phyloP scores from a whole-genome alignment of 805 yeast genomes.

The Sporopachydermia quercuum region DNA sequence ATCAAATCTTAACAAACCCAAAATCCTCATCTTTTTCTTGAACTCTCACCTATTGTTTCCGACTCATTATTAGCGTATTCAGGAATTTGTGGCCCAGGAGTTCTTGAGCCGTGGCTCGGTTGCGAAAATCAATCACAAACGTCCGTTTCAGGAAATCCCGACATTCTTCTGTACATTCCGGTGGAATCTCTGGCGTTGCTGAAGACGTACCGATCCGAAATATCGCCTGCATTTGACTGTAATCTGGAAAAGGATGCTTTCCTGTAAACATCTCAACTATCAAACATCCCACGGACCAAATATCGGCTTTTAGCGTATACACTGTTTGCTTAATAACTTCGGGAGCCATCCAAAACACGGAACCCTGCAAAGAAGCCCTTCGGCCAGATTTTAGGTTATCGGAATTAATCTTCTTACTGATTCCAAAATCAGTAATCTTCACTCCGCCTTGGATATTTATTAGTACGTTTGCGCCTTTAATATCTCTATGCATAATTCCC shows the following conservation, averaged over 20 bases:
- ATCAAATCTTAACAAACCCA: too few species aligned
- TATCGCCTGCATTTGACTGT: slow-evolving; percentile 93
- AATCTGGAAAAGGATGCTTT: slow-evolving; percentile 88
- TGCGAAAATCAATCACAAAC: slow-evolving; percentile 59
- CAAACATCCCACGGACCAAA: slow-evolving; percentile 94
- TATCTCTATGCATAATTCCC: slow-evolving; percentile 73
- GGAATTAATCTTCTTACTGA: slow-evolving; percentile 54
- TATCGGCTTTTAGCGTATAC: slow-evolving; percentile 85
- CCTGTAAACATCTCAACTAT: slow-evolving; percentile 94
- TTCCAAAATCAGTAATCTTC: slow-evolving; percentile 79
- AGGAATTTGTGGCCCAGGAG: slow-evolving; percentile 52
- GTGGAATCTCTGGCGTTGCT: slow-evolving; percentile 67
- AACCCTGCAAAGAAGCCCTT: slow-evolving; percentile 83
- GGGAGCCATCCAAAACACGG: slow-evolving; percentile 99
- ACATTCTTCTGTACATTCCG: slow-evolving; percentile 46
- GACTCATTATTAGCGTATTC: slow-evolving; percentile 11
- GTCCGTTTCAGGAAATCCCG: slow-evolving; percentile 48
- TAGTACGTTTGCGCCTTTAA: slow-evolving; percentile 76
- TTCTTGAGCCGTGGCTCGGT: slow-evolving; percentile 62
- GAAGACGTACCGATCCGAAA: slow-evolving; percentile 78
- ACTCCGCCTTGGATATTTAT: slow-evolving; percentile 71
- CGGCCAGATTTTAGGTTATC: slow-evolving; percentile 26
- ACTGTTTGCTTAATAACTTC: slow-evolving; percentile 92
- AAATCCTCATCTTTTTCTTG: too few species aligned
- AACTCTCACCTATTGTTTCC: too few species aligned